Percentiles rank a stretch among this genome's conserved stretches.
Conservation (phyloP, 1,139 yeast genomes). For the Geotrichum australiense region DNA sequence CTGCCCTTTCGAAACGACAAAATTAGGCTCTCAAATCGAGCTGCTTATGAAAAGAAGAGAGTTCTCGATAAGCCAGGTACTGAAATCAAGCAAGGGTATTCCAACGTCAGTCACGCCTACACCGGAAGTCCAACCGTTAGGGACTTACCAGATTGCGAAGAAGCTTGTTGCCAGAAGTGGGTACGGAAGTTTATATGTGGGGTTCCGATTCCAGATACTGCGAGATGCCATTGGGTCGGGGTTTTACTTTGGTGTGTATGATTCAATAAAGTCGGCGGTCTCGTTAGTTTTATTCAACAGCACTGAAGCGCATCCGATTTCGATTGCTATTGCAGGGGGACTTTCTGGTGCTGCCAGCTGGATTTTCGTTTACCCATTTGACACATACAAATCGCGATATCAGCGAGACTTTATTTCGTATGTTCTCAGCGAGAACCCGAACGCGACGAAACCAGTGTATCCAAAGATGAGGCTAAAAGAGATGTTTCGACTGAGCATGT, state of each 20-base stretch:
- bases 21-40: conserved; percentile 68
- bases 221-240: conserved; percentile 71
- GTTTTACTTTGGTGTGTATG: conserved; percentile 67
- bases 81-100: conserved; percentile 10
- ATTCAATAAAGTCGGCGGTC: conserved; percentile 46
- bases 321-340: conserved; percentile 67
- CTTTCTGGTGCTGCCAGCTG: conserved; percentile 68
- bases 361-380: conserved; percentile 70
- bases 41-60: conserved; percentile 38
- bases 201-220: conserved; percentile 54
- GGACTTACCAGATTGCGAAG: conserved; percentile 43
- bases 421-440: conserved; percentile 33
- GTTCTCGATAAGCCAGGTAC: conserved; percentile 31
- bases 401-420: conserved; percentile 69
- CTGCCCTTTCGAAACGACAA: conserved; percentile 82
- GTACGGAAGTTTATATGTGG: conserved; percentile 58
- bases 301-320: conserved; percentile 34
- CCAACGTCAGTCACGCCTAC: conserved; percentile 8
- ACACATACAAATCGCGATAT: conserved; percentile 65
- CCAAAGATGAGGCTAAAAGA: conserved; percentile 21
- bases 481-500: conserved; percentile 42
- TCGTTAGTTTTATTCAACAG: conserved; percentile 28
- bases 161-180: conserved; percentile 57
- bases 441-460: conserved; percentile 30
- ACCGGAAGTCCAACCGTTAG: conserved; percentile 22